Evolutionary conservation across 352 stramenopile genomes (phyloP).

Genomic region (Pythium dissimile): DNA sequence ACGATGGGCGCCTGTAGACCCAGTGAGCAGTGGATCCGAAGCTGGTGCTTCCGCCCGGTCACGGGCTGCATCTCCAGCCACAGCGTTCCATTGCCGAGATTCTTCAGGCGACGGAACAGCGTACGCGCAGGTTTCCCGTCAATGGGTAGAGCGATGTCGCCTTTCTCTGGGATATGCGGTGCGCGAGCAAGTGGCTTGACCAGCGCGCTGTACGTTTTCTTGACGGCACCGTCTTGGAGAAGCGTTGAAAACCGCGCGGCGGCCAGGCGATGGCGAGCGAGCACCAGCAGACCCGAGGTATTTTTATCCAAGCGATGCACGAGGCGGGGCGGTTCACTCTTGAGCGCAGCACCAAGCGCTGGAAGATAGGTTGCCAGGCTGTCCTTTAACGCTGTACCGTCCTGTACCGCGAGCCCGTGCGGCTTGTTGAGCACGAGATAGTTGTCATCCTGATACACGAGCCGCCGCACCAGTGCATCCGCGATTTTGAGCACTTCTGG

Average conservation of each 20-base stretch:
- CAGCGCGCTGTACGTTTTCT: constrained; percentile 65
- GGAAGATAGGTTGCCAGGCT: constrained; percentile 49
- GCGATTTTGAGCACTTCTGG: constrained; percentile 5
- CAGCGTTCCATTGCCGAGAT: neutral
- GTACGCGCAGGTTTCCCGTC: constrained; percentile 47
- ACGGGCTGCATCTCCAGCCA: constrained; percentile 56
- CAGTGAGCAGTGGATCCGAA: constrained; percentile 56
- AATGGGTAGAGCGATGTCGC: constrained; percentile 34
- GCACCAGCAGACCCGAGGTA: constrained; percentile 61
- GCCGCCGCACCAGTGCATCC: constrained; percentile 26
- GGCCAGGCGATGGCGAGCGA: constrained; percentile 61
- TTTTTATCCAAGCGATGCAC: constrained; percentile 75
- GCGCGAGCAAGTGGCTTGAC: constrained; percentile 14
- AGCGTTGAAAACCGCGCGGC: constrained; percentile 57
- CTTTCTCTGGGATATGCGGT: constrained; percentile 18
- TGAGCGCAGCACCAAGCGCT: constrained; percentile 27
- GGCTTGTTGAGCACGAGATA: constrained; percentile 71
- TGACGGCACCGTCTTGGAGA: constrained; percentile 31
- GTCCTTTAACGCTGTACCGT: constrained; percentile 36
- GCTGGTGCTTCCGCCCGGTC: constrained; percentile 68
- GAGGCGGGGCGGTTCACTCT: constrained; percentile 28
- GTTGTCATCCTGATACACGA: constrained; percentile 53
- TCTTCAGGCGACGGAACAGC: constrained; percentile 22
- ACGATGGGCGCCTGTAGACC: constrained; percentile 45
- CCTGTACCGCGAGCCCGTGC: constrained; percentile 60